Conservation (phyloP, 805 yeast genomes). For the Isabelozyma pseudorhagii region DNA sequence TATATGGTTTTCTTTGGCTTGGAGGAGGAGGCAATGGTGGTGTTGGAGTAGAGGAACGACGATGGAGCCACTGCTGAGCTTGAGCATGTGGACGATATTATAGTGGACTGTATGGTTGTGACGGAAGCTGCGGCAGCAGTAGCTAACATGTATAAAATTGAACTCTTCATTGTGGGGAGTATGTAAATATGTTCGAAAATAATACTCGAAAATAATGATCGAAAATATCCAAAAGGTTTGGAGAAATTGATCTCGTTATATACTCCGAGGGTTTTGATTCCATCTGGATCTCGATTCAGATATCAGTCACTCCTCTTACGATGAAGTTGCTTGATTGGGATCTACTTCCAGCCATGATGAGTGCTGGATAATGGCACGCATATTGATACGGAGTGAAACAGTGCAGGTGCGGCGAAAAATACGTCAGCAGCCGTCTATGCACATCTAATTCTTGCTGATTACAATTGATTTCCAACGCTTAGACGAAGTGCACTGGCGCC, state of each 20-base stretch:
- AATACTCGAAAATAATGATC: too few species aligned
- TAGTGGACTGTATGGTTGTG: constrained; percentile 19
- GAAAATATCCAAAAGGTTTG: too few species aligned
- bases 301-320: too few species aligned
- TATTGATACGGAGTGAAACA: too few species aligned
- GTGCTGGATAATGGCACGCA: neutral
- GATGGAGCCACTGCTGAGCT: constrained; percentile 14
- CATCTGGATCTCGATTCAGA: too few species aligned
- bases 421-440: neutral
- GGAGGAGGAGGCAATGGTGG: neutral
- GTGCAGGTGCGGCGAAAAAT: neutral
- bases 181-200: too few species aligned
- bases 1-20: constrained; percentile 11
- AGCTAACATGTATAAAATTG: neutral
- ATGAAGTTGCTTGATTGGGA: neutral
- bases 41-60: constrained; percentile 16
- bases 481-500: neutral
- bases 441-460: neutral
- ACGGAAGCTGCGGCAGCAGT: constrained; percentile 15
- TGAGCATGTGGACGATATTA: constrained; percentile 12
- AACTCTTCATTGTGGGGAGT: neutral
- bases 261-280: too few species aligned
- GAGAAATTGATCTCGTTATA: too few species aligned
- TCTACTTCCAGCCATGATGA: neutral
- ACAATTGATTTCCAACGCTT: neutral